phyloP scores from a whole-genome alignment of 129 eudicot genomes.

The Escallonia herrerae region DNA sequence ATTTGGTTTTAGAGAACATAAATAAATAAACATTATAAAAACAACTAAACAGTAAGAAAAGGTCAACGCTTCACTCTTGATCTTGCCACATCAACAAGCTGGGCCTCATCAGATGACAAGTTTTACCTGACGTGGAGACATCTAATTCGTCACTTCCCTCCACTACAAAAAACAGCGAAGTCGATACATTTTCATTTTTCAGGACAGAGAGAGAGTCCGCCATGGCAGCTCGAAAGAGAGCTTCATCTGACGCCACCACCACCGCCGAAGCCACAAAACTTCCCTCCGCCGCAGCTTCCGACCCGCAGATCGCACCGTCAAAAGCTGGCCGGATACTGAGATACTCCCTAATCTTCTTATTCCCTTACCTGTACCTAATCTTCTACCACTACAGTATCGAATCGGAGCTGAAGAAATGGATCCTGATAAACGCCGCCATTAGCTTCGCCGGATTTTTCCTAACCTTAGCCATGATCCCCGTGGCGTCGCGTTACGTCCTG shows the following conservation, averaged over 20 bases:
- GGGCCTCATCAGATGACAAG: not conserved
- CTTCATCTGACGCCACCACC: conserved; percentile 17
- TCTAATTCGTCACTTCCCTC: conserved; percentile 5
- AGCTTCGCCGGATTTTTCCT: conserved; percentile 59
- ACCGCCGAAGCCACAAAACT: not conserved
- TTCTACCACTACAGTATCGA: conserved; percentile 51
- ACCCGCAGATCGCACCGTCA: conserved; percentile 38
- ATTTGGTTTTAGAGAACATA: too few relatives aligned
- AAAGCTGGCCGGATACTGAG: conserved; percentile 37
- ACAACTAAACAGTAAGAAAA: too few relatives aligned
- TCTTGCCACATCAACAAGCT: too few relatives aligned
- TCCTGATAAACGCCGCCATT: conserved; percentile 55
- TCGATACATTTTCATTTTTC: not conserved
- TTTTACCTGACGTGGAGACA: not conserved
- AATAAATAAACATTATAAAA: too few relatives aligned
- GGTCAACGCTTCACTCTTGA: too few relatives aligned
- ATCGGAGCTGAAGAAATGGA: conserved; percentile 50
- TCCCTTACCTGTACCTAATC: conserved; percentile 65
- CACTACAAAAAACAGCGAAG: not conserved
- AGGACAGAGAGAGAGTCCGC: not conserved
- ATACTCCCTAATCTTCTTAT: conserved; percentile 34
- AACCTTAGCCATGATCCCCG: conserved; percentile 68
- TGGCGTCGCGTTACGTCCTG: conserved; percentile 68
- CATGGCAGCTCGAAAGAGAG: conserved; percentile 62
- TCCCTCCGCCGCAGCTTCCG: conserved; percentile 9